phyloP scores from a whole-genome alignment of 495 filamentous ascomycete species.

The Xylaria bambusicola region DNA sequence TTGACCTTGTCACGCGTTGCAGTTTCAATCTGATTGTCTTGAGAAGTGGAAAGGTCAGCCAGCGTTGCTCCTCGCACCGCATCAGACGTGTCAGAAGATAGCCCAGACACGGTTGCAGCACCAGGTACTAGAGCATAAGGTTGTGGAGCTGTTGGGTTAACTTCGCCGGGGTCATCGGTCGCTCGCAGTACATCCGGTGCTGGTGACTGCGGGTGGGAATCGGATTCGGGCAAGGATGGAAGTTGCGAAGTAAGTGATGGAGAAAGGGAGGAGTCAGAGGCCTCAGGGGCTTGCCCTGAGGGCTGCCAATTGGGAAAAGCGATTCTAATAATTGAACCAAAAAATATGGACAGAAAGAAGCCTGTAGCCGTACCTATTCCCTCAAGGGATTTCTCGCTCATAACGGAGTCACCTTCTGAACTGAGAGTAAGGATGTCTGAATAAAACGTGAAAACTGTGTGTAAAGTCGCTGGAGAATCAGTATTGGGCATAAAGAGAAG shows the following conservation, averaged over 20 bases:
- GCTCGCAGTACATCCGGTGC: slow-evolving; percentile 10
- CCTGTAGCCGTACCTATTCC: slow-evolving; percentile 86
- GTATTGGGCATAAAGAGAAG: slow-evolving; percentile 87
- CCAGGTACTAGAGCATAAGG: slow-evolving; percentile 15
- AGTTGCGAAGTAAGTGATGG: slow-evolving; percentile 15
- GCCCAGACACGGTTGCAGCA: slow-evolving; percentile 6
- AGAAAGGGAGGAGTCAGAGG: slow-evolving; percentile 18
- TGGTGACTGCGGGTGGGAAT: slow-evolving; percentile 5
- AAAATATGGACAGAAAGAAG: slow-evolving; percentile 70
- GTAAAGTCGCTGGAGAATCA: slow-evolving; percentile 64
- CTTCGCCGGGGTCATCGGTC: slow-evolving; percentile 18
- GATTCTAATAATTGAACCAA: slow-evolving; percentile 65
- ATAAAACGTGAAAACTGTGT: slow-evolving; percentile 88
- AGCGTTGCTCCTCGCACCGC: slow-evolving; percentile 28
- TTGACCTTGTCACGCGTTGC: slow-evolving; percentile 33
- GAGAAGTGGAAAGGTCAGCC: slow-evolving; percentile 27
- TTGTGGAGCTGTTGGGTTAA: slow-evolving; percentile 18
- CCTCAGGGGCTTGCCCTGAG: slow-evolving; percentile 16
- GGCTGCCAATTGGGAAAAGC: slow-evolving; percentile 40
- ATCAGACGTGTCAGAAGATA: slow-evolving; percentile 22
- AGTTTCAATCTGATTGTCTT: slow-evolving; percentile 33
- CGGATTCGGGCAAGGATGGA: slow-evolving; percentile 13
- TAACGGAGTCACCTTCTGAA: slow-evolving; percentile 88
- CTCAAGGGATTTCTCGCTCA: slow-evolving; percentile 84
- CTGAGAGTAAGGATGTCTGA: slow-evolving; percentile 87